phyloP scores from a whole-genome alignment of 2,329 filamentous ascomycete species.

The Colletotrichum abscissum region DNA sequence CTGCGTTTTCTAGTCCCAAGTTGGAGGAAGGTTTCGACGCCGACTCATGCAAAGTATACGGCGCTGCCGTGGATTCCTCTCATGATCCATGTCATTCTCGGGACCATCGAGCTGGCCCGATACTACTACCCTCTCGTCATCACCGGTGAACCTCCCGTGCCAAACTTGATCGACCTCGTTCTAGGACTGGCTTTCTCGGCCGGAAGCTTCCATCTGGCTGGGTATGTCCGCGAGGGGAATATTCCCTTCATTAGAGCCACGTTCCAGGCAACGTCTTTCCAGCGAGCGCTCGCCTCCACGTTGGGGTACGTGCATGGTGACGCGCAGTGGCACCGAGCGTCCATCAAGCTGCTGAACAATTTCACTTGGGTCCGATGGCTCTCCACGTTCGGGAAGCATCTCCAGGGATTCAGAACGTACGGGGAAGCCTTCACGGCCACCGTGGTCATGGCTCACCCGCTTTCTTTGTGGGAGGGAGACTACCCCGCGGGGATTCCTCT shows the following conservation, averaged over 20 bases:
- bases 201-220: not conserved
- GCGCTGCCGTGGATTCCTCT: constrained; percentile 13
- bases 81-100: not conserved
- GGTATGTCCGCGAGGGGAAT: not conserved
- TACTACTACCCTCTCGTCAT: constrained; percentile 12
- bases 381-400: not conserved
- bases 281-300: constrained; percentile 12
- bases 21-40: not conserved
- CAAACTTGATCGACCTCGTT: not conserved
- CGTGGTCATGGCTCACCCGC: constrained; percentile 2
- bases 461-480: constrained; percentile 27
- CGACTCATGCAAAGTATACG: constrained; percentile 1
- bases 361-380: constrained; percentile 22
- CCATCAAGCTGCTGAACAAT: constrained; percentile 17
- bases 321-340: constrained; percentile 23
- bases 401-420: constrained; percentile 20
- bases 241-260: not conserved
- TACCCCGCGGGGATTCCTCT: constrained; percentile 33
- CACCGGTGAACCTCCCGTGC: not conserved
- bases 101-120: not conserved
- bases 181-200: not conserved
- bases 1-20: not conserved
- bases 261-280: constrained; percentile 13
- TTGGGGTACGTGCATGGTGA: constrained; percentile 16
- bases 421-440: constrained; percentile 13